Evolutionary conservation across 192 early-diverging fungal genomes (phyloP).

Genomic region (Entomortierella lignicola): DNA sequence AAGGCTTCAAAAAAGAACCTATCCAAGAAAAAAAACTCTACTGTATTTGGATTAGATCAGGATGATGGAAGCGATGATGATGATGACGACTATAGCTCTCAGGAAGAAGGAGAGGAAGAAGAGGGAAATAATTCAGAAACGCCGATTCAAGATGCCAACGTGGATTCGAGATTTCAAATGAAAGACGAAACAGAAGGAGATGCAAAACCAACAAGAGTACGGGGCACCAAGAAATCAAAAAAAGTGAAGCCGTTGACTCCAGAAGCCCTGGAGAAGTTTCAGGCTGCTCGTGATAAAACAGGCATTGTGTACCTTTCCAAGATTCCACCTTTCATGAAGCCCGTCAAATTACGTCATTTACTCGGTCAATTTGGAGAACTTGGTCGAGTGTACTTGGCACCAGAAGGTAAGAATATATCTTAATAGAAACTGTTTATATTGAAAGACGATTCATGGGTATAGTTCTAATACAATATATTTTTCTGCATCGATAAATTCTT

Average conservation of each 20-base stretch:
- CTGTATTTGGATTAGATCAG: conserved; percentile 44
- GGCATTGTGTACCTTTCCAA: conserved; percentile 93
- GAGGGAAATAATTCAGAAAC: conserved; percentile 2
- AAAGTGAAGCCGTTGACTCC: conserved; percentile 72
- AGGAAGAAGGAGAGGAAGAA: conserved; percentile 39
- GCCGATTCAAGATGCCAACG: not conserved
- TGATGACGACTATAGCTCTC: conserved; percentile 32
- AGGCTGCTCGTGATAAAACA: conserved; percentile 74
- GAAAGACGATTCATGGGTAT: no score
- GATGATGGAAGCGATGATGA: conserved; percentile 13
- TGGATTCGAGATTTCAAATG: not conserved
- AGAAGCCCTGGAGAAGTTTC: conserved; percentile 69
- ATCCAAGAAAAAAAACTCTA: conserved; percentile 11
- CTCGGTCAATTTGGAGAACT: conserved; percentile 80
- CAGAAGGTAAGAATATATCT: conserved; percentile 78
- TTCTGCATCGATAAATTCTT: no score
- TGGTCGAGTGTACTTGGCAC: conserved; percentile 86
- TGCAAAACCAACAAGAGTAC: conserved; percentile 10
- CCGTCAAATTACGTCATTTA: conserved; percentile 79
- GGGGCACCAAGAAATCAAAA: conserved; percentile 48
- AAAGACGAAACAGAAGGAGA: not conserved
- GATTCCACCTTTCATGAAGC: conserved; percentile 95
- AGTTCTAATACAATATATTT: no score
- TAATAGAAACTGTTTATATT: no score
- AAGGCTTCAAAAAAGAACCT: conserved; percentile 8